Evolutionary conservation across 805 yeast species (phyloP).

Genomic region (Metschnikowia matae): DNA sequence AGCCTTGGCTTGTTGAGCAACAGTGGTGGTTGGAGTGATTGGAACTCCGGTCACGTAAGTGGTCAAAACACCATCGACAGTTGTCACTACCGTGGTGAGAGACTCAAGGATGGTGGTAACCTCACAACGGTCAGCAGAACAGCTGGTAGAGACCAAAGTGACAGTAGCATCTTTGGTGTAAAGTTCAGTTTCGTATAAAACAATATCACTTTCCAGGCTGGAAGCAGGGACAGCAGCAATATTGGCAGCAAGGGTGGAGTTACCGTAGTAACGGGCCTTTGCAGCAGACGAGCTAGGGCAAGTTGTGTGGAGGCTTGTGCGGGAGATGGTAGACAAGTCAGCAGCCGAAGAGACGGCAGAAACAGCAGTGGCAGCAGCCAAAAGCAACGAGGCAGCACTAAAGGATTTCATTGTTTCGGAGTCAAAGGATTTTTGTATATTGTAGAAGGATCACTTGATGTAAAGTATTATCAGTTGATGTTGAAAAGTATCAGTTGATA

Average conservation of each 20-base stretch:
- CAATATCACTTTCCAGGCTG: slow-evolving; percentile 6
- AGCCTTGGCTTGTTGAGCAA: background rate
- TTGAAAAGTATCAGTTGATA: no score
- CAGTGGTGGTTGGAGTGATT: slow-evolving; percentile 7
- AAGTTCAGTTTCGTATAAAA: slow-evolving; percentile 12
- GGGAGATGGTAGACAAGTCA: slow-evolving; percentile 14
- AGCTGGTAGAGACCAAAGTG: slow-evolving; percentile 25
- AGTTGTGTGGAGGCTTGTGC: slow-evolving; percentile 14
- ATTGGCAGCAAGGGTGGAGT: slow-evolving; percentile 1
- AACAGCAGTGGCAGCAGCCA: slow-evolving; percentile 7
- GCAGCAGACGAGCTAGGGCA: slow-evolving; percentile 9
- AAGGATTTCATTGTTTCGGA: slow-evolving; percentile 10
- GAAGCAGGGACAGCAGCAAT: background rate
- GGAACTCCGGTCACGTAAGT: slow-evolving; percentile 34
- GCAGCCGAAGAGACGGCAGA: slow-evolving; percentile 5
- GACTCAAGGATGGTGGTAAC: slow-evolving; percentile 33
- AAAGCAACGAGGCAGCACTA: slow-evolving; percentile 6
- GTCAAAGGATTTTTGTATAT: background rate
- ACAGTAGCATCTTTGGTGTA: slow-evolving; percentile 13
- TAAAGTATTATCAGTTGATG: no score
- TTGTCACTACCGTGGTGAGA: slow-evolving; percentile 32
- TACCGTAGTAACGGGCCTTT: slow-evolving; percentile 8
- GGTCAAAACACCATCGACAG: slow-evolving; percentile 38
- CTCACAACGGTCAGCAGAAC: slow-evolving; percentile 26
- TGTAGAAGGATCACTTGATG: background rate